Base-by-base conservation (phyloP, 1,284 basidiomycete species). In the Malassezia obtusa region DNA sequence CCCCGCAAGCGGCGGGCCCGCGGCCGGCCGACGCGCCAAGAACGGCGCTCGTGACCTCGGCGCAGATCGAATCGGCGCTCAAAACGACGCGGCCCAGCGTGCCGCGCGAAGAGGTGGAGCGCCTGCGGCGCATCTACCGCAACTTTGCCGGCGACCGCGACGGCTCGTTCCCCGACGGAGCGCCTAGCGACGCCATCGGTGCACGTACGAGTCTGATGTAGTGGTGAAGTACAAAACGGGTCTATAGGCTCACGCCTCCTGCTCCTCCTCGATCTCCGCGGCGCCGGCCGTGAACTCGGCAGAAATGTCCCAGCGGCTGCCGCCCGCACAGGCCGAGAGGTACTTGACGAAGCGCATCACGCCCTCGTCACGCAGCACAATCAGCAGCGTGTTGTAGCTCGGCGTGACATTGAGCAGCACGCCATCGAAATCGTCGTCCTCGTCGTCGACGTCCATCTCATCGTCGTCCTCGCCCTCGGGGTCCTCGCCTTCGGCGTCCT, bases 281-380 rank as follows among this genome's bases (percentile, higher is more conserved):
- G 65, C 64, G 10, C 71, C 71, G 6, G 64, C 64, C 30, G 60
- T 61, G 22, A 51, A 73, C 57, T 73, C 71, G 15, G 68, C 71
- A 28, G 62, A 58, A 21, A 73, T 58, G 39, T 73, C 71, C 68
- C 69, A 73, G 28, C 71, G 53, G 47, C 64, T 67, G 9, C 70
- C 68, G 10, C 71, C 71, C 0, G 69, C 68, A 10, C 51, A 47
- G 0, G 68, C 67, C 21, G 60, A 58, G 30, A 73, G 57, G 48
- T 73, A 73, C 58, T 73, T 72, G 60, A 73, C 63, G 49, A 73
- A 73, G 24, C 66, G 54, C 83, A 96, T 85, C 41, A 98, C 90
- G 17, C 86, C 83, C 63, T 90, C 86, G 75, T 98, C 92, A 19
- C 92, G 81, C 59, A 96, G 77, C 17, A 94, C 92, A 31, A 98